Evolutionary conservation across 441 rosid genomes (phyloP).

Genomic region (Lepidium campestre): DNA sequence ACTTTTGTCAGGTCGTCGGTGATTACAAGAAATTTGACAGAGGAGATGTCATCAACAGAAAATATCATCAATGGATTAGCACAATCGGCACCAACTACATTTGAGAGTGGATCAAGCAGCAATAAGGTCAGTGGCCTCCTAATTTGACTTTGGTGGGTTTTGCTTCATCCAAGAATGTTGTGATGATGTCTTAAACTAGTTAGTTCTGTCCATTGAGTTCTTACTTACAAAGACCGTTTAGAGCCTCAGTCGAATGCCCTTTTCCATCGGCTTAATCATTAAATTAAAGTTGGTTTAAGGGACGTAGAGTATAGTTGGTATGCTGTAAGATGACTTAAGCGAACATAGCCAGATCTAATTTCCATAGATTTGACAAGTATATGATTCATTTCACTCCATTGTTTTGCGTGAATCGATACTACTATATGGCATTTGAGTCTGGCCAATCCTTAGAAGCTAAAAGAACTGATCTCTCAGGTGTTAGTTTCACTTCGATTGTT

Average conservation of each 20-base stretch:
- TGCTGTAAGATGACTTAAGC: background rate
- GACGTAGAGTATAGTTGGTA: background rate
- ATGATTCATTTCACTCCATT: background rate
- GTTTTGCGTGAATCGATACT: background rate
- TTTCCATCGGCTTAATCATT: background rate
- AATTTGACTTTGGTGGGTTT: background rate
- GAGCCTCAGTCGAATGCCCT: background rate
- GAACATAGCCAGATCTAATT: background rate
- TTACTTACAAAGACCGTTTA: background rate
- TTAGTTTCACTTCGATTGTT: background rate
- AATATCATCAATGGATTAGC: conserved; percentile 56
- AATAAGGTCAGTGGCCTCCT: conserved; percentile 50
- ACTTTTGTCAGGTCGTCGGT: conserved; percentile 50
- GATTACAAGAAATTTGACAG: conserved; percentile 41
- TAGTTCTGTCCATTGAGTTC: background rate
- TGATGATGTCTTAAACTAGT: background rate
- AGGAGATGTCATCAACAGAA: conserved; percentile 60
- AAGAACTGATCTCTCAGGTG: background rate
- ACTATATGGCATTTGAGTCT: background rate
- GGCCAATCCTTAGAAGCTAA: background rate
- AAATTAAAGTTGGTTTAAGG: background rate
- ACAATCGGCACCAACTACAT: conserved; percentile 51
- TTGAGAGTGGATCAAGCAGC: conserved; percentile 59
- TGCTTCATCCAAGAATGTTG: background rate
- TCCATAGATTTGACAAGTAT: background rate